Conservation (phyloP, 805 yeast species). For the Saccharomycopsis microspora region DNA sequence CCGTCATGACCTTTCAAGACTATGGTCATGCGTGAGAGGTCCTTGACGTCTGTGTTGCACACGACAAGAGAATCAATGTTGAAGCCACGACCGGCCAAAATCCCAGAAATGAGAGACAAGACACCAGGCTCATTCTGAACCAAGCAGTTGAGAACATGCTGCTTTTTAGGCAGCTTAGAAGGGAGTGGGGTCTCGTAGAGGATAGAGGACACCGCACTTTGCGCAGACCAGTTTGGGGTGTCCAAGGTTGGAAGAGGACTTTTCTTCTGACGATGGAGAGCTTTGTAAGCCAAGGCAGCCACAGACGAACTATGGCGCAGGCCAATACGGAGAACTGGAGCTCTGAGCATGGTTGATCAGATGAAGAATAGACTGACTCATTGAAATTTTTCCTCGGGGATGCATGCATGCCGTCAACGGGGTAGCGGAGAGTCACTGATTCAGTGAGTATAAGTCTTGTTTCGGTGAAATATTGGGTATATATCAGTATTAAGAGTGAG, state of each 20-base stretch:
- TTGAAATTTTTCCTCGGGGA: too few relatives aligned
- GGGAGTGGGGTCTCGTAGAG: slow-evolving; percentile 76
- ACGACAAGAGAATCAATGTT: slow-evolving; percentile 96
- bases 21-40: slow-evolving; percentile 93
- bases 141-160: slow-evolving; percentile 89
- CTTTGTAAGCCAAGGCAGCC: slow-evolving; percentile 89
- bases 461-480: too few relatives aligned
- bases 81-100: slow-evolving; percentile 96
- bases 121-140: slow-evolving; percentile 99
- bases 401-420: too few relatives aligned
- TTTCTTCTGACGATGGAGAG: slow-evolving; percentile 66
- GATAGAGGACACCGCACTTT: slow-evolving; percentile 91
- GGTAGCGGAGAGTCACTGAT: too few relatives aligned
- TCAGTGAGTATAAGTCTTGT: too few relatives aligned
- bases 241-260: slow-evolving; percentile 82
- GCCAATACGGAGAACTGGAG: too few relatives aligned
- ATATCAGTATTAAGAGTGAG: too few relatives aligned
- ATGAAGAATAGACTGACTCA: too few relatives aligned
- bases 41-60: slow-evolving; percentile 92
- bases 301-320: slow-evolving; percentile 50
- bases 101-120: slow-evolving; percentile 83
- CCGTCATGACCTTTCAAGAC: slow-evolving; percentile 92
- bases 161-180: slow-evolving; percentile 43
- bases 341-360: too few relatives aligned
- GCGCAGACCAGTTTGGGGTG: slow-evolving; percentile 92